Conservation (phyloP, 495 filamentous ascomycete genomes). For the Cercophora newfieldiana region DNA sequence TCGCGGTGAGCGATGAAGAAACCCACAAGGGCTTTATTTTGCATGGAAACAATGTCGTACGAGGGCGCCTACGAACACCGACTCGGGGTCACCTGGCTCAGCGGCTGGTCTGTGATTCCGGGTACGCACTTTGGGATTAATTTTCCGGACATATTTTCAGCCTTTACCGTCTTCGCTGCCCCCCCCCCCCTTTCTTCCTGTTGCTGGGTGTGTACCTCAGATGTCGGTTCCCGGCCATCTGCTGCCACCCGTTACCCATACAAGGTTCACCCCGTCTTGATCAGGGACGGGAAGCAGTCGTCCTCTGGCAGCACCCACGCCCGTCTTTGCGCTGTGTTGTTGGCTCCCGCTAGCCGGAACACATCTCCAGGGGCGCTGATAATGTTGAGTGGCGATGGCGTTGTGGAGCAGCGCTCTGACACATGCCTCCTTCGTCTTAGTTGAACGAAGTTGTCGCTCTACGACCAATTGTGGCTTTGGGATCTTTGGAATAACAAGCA, state of each 20-base stretch:
- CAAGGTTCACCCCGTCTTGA: background rate
- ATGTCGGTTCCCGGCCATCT: background rate
- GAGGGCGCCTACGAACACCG: background rate
- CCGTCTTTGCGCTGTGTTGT: too few relatives aligned
- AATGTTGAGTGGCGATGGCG: background rate
- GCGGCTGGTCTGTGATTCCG: background rate
- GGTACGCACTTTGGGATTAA: constrained; percentile 10
- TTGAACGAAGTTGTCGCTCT: background rate
- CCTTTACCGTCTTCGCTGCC: background rate
- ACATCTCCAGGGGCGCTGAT: background rate
- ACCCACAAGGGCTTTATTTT: background rate
- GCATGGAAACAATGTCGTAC: background rate
- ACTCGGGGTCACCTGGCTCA: constrained; percentile 3
- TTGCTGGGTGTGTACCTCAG: background rate
- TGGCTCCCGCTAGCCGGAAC: too few relatives aligned
- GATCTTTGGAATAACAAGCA: background rate
- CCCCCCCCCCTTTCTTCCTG: background rate
- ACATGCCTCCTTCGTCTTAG: background rate
- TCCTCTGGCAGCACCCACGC: background rate
- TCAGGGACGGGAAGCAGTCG: background rate
- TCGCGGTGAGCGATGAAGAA: constrained; percentile 22
- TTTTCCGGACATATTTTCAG: constrained; percentile 9
- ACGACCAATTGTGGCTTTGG: background rate
- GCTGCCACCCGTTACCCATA: background rate
- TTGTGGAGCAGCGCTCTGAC: background rate